These are phyloP conservation scores for Luffa aegyptiaca DNA, from an alignment of 306 rosid species.

Conservation along the genomic window DNA sequence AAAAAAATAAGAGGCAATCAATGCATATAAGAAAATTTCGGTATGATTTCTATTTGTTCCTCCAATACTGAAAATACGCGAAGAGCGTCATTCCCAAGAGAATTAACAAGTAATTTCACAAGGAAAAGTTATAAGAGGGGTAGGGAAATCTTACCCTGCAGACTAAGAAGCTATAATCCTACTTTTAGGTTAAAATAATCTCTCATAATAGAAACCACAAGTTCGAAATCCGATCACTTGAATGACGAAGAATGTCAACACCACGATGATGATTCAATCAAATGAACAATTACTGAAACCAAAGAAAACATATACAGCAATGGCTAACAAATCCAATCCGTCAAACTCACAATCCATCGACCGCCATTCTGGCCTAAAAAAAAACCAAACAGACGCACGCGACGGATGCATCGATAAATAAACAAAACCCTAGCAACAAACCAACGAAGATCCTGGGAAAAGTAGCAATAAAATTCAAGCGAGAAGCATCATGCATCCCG, in stretches of 20 bases:
- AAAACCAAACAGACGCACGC: neutral
- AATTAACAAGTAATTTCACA: neutral
- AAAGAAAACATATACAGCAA: neutral
- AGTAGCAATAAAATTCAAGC: neutral
- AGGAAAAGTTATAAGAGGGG: neutral
- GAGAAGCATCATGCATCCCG: neutral
- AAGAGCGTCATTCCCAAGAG: neutral
- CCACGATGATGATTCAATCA: neutral
- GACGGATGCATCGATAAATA: neutral
- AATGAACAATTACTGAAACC: neutral
- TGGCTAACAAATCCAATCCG: neutral
- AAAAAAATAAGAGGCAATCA: neutral
- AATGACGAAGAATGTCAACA: neutral
- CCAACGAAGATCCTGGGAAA: neutral
- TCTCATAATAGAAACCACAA: neutral
- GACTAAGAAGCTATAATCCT: neutral
- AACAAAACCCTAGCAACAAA: conserved; percentile 1
- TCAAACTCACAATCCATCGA: neutral
- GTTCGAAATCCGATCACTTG: neutral
- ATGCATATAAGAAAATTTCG: neutral
- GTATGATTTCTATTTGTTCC: neutral
- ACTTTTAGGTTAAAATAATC: neutral
- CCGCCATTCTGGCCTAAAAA: neutral
- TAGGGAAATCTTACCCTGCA: neutral
- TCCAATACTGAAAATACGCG: neutral